Percentiles rank a stretch among this genome's conserved stretches.
These are phyloP conservation scores for Sclerotinia sclerotiorum DNA, from an alignment of 2,329 filamentous ascomycete genomes.

Conservation along the genomic window DNA sequence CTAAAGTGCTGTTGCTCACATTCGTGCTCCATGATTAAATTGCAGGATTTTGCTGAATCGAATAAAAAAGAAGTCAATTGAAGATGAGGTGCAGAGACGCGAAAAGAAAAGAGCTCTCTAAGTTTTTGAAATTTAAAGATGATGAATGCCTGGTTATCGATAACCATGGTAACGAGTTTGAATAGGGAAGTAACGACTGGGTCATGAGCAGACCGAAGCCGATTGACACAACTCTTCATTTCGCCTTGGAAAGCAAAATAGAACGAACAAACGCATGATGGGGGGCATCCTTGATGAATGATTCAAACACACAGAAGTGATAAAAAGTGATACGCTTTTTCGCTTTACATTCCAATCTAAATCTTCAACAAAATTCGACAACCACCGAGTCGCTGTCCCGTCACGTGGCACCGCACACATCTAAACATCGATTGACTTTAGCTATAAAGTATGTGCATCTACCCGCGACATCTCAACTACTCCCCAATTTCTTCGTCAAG, in stretches of 20 bases:
- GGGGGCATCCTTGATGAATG: too few species aligned
- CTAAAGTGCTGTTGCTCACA: conserved; percentile 13
- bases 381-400: not conserved
- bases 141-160: too few species aligned
- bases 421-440: not conserved
- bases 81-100: not conserved
- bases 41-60: not conserved
- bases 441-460: not conserved
- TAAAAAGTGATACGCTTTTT: not conserved
- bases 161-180: not conserved
- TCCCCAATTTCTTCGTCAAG: not conserved
- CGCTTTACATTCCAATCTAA: not conserved
- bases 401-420: not conserved
- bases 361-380: too few species aligned
- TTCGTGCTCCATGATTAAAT: conserved; percentile 20
- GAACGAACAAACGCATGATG: not conserved
- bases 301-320: not conserved
- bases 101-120: not conserved
- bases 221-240: not conserved
- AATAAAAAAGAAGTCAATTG: not conserved
- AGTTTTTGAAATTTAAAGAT: accelerated
- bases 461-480: not conserved
- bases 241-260: not conserved
- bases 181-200: conserved; percentile 10
- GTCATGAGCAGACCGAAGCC: not conserved